Evolutionary conservation across 805 yeast genomes (phyloP), one percentile per base, ranked within the genome.

Genomic region (Myxozyma monticola): DNA sequence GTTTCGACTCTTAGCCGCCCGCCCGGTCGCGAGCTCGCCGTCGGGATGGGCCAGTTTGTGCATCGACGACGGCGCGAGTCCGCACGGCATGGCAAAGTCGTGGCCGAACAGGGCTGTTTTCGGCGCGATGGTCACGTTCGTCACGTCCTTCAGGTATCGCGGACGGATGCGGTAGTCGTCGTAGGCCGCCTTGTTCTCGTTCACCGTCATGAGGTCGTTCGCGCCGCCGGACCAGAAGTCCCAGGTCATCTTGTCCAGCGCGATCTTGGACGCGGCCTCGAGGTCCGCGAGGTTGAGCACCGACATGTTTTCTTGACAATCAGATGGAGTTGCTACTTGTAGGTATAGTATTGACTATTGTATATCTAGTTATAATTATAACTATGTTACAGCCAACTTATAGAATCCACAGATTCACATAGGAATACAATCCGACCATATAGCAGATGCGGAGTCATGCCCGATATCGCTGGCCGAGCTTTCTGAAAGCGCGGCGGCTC

Each of bases 131-230:
- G 83, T 86, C 37, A 86, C 75, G 37, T 75, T 65, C 8, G 42
- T 67, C 9, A 86, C 93, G 67, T 87, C 83, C n/a, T 84, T 84
- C 45, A 85, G 68, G 15, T 86, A 74, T 51, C 80, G 75, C 15
- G 95, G 95, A 61, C 80, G 81, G 71, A 86, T 85, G 61, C 80
- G 84, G 42, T 84, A 77, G 26, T 88, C 70, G 59, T 82, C 87
- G 66, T 77, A 86, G 5, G 90, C 88, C 45, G 77, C 75, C 63
- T 84, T 90, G 67, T 87, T 86, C 61, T 85, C 91, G 61, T 93
- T 73, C 59, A 83, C 67, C 4, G 90, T 75, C 48, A 49, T 45
- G 10, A 56, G 51, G 37, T 60, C 63, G 45, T 57, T 57, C 17
- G 62, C 62, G 3, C 63, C 63, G 28, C 53, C 55, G 33, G 55